Base-by-base conservation (phyloP, 495 filamentous ascomycete species). In the Letharia columbiana region DNA sequence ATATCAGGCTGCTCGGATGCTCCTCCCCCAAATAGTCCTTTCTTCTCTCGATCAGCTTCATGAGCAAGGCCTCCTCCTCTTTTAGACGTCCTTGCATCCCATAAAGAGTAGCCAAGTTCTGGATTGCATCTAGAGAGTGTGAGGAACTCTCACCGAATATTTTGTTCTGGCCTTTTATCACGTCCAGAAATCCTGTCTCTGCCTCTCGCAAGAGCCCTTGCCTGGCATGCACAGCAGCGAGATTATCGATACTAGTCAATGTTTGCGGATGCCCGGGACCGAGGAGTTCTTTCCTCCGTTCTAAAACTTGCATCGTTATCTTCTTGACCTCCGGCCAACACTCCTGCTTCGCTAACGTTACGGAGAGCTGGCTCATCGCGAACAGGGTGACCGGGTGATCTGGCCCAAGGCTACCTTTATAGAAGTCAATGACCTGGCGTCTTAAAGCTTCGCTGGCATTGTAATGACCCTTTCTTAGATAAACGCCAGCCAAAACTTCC, bases 161-260 rank as follows among this genome's bases (percentile, higher is more conserved):
- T 39, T 13, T 37, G 57, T 41, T 60, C 28, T 35, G 6, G 10
- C 6, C 23, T 37, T 41, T 39, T 15, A 60, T 35, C 57, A 39
- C 57, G 15, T 47, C 4, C 44, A 47, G 44, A 47, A 18, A 18
- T 47, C 12, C 31, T 17, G 20, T 35, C 57, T 60, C 57, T 39
- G 57, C 57, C 57, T 60, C 28, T 28, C 57, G 57, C 9, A 60
- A 60, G 31, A 37, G 57, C 28, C 57, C 57, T 41, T 60, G 57
- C 31, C 11, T n/a, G 57, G n/a, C 8, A 60, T 60, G 40, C 18
- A 31, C 35, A 60, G 28, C 0, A 60, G 57, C 44, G 44, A 47
- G 44, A 47, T 47, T 4, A 6, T 47, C 15, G 15, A 62, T 62
- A 49, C 60, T 23, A 8, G 37, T 42, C 44, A 62, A 13, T 42